phyloP scores from a whole-genome alignment of 768 basidiomycete genomes.

The Psilocybe subaeruginosa region DNA sequence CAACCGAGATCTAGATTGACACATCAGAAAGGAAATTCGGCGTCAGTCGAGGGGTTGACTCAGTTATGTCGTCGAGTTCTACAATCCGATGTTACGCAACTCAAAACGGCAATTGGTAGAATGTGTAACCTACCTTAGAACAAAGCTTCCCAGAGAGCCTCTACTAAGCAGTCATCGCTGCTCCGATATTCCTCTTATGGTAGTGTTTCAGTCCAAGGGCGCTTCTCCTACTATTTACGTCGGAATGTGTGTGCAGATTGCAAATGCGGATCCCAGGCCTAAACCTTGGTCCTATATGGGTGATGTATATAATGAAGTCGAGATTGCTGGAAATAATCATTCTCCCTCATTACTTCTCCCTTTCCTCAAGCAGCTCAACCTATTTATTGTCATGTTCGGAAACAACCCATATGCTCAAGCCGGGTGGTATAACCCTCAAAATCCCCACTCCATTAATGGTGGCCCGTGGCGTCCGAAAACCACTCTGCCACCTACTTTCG shows the following conservation, averaged over 20 bases:
- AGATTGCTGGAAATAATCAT: background rate
- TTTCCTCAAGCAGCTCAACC: too few species aligned
- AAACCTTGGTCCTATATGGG: background rate
- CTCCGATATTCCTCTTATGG: background rate
- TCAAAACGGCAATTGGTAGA: background rate
- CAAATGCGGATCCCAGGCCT: background rate
- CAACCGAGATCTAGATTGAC: background rate
- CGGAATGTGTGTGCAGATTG: background rate
- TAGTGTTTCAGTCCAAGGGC: background rate
- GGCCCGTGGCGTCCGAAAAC: constrained; percentile 15
- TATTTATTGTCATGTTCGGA: constrained; percentile 20
- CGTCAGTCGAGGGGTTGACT: background rate
- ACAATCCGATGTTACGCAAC: background rate
- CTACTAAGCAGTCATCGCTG: background rate
- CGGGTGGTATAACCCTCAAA: constrained; percentile 31
- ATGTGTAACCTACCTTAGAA: background rate
- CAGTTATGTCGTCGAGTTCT: background rate
- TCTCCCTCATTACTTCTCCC: background rate
- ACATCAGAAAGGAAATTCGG: background rate
- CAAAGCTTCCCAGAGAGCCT: background rate
- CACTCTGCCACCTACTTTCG: constrained; percentile 25
- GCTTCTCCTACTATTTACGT: background rate
- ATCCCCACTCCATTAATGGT: constrained; percentile 26
- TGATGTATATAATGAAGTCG: background rate
- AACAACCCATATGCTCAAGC: constrained; percentile 33